A percentile compares a stretch with the other conserved stretches of the same genome.
Conservation (phyloP, 495 filamentous ascomycete genomes). For the Penicillium cinerascens region DNA sequence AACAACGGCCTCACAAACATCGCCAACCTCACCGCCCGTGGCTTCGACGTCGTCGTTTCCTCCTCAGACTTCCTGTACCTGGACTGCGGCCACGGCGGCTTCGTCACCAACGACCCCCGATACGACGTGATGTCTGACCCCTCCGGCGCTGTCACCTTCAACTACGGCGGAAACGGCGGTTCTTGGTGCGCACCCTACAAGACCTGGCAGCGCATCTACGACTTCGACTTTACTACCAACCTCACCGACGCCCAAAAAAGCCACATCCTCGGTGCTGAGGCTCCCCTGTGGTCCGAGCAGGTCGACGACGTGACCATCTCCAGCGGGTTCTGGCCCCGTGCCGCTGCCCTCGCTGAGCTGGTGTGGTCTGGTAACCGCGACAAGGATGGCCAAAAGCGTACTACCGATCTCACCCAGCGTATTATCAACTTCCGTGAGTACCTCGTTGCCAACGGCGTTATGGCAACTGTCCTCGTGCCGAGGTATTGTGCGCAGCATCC, state of each 20-base stretch:
- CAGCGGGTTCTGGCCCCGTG: conserved; percentile 51
- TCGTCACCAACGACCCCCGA: conserved; percentile 50
- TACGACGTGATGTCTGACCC: conserved; percentile 52
- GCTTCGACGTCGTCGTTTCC: conserved; percentile 56
- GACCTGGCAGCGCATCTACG: conserved; percentile 59
- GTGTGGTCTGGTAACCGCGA: conserved; percentile 54
- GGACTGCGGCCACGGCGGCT: conserved; percentile 55
- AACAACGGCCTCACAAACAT: conserved; percentile 53
- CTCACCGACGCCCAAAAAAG: conserved; percentile 41
- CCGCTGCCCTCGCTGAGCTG: conserved; percentile 52
- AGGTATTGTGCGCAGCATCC: conserved; percentile 56
- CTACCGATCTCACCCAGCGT: conserved; percentile 50
- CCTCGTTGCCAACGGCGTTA: conserved; percentile 50
- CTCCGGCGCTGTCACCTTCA: conserved; percentile 44
- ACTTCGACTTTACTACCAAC: conserved; percentile 53
- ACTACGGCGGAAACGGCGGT: conserved; percentile 50
- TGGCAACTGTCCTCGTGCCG: conserved; percentile 45
- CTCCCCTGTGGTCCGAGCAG: conserved; percentile 54
- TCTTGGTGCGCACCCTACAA: conserved; percentile 59
- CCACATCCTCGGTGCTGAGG: conserved; percentile 48
- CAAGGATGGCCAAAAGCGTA: conserved; percentile 43
- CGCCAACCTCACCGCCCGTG: conserved; percentile 45
- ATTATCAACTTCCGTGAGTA: conserved; percentile 58
- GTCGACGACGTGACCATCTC: conserved; percentile 51
- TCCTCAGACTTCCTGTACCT: conserved; percentile 54